A percentile compares a stretch with the other conserved stretches of the same genome.
Conservation (phyloP, 495 filamentous ascomycete species). For the Extremus antarcticus region DNA sequence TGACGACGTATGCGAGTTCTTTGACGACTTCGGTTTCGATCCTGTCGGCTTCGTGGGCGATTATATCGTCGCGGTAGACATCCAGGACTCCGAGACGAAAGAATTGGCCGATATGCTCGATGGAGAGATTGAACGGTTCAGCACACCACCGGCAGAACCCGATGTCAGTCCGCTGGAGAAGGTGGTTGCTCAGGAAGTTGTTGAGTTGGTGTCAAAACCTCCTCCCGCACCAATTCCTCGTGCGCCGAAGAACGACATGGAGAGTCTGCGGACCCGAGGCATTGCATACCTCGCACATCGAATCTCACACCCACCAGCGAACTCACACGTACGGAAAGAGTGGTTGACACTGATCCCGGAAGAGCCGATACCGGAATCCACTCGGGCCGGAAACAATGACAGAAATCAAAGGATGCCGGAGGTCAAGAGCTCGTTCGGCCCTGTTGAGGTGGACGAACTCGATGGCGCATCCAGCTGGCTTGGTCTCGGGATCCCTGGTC, state of each 20-base stretch:
- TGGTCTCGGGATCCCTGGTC: not conserved
- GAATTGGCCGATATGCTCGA: not conserved
- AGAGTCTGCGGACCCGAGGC: slow-evolving; percentile 9
- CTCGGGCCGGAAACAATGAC: slow-evolving; percentile 1
- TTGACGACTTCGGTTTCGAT: slow-evolving; percentile 18
- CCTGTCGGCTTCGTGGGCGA: slow-evolving; percentile 10
- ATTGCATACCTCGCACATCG: slow-evolving; percentile 9
- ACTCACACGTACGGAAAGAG: slow-evolving; percentile 1
- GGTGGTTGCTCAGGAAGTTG: slow-evolving; percentile 11
- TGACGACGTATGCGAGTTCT: slow-evolving; percentile 22
- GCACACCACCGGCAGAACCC: slow-evolving; percentile 12
- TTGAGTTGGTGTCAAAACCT: not conserved
- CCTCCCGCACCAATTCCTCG: not conserved
- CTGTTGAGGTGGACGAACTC: not conserved
- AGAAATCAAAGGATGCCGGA: not conserved
- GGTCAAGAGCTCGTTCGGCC: not conserved
- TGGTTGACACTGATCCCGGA: not conserved
- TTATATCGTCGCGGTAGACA: not conserved
- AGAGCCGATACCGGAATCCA: not conserved
- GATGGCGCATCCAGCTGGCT: not conserved
- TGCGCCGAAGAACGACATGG: slow-evolving; percentile 7
- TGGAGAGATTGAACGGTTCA: slow-evolving; percentile 5
- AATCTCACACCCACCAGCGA: not conserved
- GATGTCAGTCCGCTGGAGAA: slow-evolving; percentile 6
- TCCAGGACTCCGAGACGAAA: not conserved